Conservation (phyloP, 768 basidiomycete species). For the Candolleomyces aberdarensis region DNA sequence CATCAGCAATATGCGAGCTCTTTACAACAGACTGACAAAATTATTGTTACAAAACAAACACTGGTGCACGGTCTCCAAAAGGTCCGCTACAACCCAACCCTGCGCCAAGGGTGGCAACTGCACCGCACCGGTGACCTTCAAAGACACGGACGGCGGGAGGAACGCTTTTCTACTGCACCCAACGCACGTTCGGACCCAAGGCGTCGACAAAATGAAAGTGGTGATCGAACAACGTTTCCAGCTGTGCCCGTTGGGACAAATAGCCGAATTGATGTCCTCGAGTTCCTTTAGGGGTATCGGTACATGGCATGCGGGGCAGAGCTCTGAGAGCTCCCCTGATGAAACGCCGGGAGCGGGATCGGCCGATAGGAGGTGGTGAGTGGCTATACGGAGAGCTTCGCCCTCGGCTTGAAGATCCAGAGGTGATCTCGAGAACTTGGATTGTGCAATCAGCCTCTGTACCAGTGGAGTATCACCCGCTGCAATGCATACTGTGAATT, state of each 20-base stretch:
- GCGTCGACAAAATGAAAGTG: slow-evolving; percentile 75
- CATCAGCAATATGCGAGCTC: not conserved
- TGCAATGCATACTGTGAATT: slow-evolving; percentile 20
- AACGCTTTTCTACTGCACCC: slow-evolving; percentile 82
- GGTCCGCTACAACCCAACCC: slow-evolving; percentile 64
- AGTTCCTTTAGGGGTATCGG: slow-evolving; percentile 43
- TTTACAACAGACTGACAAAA: slow-evolving; percentile 54
- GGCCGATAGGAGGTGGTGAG: slow-evolving; percentile 20
- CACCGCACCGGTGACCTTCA: slow-evolving; percentile 26
- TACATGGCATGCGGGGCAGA: slow-evolving; percentile 71
- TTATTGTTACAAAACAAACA: slow-evolving; percentile 70
- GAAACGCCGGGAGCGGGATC: slow-evolving; percentile 20
- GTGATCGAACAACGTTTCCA: slow-evolving; percentile 86
- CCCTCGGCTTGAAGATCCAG: slow-evolving; percentile 36
- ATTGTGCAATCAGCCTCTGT: slow-evolving; percentile 57
- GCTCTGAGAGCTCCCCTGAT: slow-evolving; percentile 46
- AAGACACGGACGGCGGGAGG: slow-evolving; percentile 47
- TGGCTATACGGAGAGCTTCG: slow-evolving; percentile 23
- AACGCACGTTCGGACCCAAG: slow-evolving; percentile 74
- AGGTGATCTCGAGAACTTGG: slow-evolving; percentile 48
- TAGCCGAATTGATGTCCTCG: slow-evolving; percentile 54
- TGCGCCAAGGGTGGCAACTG: slow-evolving; percentile 47
- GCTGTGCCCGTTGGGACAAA: slow-evolving; percentile 67
- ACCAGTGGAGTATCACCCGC: slow-evolving; percentile 66
- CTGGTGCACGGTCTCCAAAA: slow-evolving; percentile 62